Percentiles rank a stretch among this genome's conserved stretches.
These are phyloP conservation scores for Singerocomus inundabilis DNA, from an alignment of 1,284 basidiomycete genomes.

Conservation along the genomic window DNA sequence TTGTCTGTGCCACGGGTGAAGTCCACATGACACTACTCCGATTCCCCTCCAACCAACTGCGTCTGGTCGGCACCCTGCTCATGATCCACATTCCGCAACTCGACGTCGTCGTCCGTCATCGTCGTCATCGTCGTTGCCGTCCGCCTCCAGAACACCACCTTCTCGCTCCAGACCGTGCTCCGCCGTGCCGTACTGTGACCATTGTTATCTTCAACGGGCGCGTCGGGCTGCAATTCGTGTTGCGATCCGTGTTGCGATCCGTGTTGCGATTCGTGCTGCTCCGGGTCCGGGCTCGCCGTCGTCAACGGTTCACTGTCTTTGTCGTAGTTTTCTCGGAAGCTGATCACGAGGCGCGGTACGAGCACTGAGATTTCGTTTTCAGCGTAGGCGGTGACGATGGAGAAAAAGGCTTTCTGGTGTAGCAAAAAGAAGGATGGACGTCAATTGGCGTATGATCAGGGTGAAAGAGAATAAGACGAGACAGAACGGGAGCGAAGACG, in stretches of 20 bases:
- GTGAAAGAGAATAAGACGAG: neutral
- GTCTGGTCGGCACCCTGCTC: neutral
- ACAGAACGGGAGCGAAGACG: neutral
- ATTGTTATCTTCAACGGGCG: neutral
- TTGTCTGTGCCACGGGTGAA: too few relatives aligned
- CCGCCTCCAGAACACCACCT: slow-evolving; percentile 9
- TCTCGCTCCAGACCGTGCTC: slow-evolving; percentile 1
- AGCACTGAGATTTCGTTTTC: slow-evolving; percentile 17
- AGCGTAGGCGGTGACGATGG: slow-evolving; percentile 17
- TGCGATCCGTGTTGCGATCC: too few relatives aligned
- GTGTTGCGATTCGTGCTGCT: too few relatives aligned
- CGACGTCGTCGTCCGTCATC: slow-evolving; percentile 4
- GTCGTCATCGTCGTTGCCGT: neutral
- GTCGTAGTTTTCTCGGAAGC: slow-evolving; percentile 17
- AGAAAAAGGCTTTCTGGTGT: slow-evolving; percentile 6
- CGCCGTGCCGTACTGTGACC: neutral
- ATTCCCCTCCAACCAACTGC: too few relatives aligned
- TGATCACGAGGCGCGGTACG: slow-evolving; percentile 20
- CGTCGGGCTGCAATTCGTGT: too few relatives aligned
- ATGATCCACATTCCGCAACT: slow-evolving; percentile 1
- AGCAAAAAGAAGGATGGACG: too few relatives aligned
- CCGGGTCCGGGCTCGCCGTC: too few relatives aligned
- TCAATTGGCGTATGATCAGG: too few relatives aligned
- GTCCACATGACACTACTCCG: too few relatives aligned
- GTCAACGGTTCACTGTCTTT: neutral